Base-by-base conservation (phyloP, 129 eudicot genomes). In the Glebionis coronaria region DNA sequence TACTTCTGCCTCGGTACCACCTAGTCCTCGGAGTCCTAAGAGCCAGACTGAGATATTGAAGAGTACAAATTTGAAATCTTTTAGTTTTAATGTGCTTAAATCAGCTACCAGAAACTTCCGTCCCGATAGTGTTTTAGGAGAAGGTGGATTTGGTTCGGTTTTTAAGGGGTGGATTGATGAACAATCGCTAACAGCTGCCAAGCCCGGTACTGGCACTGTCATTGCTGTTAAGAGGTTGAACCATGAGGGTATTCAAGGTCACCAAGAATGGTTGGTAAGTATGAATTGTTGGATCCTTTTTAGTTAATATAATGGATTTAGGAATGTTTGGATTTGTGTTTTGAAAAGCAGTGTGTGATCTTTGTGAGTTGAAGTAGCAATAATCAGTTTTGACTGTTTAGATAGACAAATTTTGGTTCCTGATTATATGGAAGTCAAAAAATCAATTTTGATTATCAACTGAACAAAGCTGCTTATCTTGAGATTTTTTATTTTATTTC, bases 161-260 rank as follows among this genome's bases (percentile, higher is more conserved):
- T 87, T 82, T 53, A 84, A 84, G 63, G 95, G 95, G n/a, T 87
- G 95, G 95, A 80, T 87, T 27, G 88, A 87, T 77, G 85, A 87
- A 67, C 79, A 84, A 27, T 79, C 90, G 5, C 80, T 81, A 28
- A 62, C 87, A 28, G 86, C 95, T 44, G 74, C 95, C 46, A 84
- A 72, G 61, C 84, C 95, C 0, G 86, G 95, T 42, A 79, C 82
- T 27, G 90, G 95, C 29, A 75, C 82, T 16, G 86, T 87, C 16
- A 84, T 87, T 61, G 95, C 90, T 65, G 90, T 75, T 38, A 87
- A 87, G 70, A 78, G 83, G 69, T 73, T 84, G n/a, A 80, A 82
- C 59, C 88, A 87, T 63, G 90, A 81, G 74, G 85, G 95, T 21
- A 72, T 79, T 40, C 95, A 87, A 67, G 95, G 90, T 74, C 95